These are phyloP conservation scores for Malus hybrid DNA, from an alignment of 331 rosid species.

Conservation along the genomic window DNA sequence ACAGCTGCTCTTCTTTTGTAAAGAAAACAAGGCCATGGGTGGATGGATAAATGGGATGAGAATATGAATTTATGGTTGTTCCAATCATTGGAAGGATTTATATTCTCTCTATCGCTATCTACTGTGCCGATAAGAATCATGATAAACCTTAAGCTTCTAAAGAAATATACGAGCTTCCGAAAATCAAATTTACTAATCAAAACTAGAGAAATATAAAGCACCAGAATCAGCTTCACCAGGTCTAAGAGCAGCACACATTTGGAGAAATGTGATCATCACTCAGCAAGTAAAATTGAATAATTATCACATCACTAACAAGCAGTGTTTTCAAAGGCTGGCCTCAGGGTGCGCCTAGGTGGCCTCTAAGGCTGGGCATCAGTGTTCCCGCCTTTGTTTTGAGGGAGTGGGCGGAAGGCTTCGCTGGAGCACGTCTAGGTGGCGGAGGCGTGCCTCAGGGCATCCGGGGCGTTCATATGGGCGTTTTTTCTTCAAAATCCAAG, in stretches of 20 bases:
- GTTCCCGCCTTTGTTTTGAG: no score
- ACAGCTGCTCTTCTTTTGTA: slow-evolving; percentile 20
- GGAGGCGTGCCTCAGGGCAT: accelerated
- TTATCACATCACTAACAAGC: background rate
- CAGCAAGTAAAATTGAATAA: background rate
- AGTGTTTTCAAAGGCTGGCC: no score
- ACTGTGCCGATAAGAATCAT: slow-evolving; percentile 36
- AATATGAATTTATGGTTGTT: slow-evolving; percentile 10
- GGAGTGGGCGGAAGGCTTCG: no score
- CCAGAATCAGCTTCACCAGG: background rate
- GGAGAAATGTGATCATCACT: background rate
- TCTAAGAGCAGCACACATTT: background rate
- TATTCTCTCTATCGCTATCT: slow-evolving; percentile 17
- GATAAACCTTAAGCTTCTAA: slow-evolving; percentile 14
- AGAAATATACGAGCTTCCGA: background rate
- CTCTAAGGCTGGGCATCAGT: no score
- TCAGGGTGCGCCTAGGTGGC: no score
- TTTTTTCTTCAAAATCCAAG: no score
- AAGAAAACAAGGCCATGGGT: slow-evolving; percentile 28
- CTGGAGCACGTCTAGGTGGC: no score
- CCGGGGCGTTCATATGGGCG: no score
- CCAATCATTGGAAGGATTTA: slow-evolving; percentile 19
- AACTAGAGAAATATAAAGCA: background rate
- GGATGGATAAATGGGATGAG: slow-evolving; percentile 18
- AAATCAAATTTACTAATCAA: background rate